Percentiles rank a stretch among this genome's conserved stretches.
phyloP scores from a whole-genome alignment of 441 rosid species.

The Erysimum cheiri region DNA sequence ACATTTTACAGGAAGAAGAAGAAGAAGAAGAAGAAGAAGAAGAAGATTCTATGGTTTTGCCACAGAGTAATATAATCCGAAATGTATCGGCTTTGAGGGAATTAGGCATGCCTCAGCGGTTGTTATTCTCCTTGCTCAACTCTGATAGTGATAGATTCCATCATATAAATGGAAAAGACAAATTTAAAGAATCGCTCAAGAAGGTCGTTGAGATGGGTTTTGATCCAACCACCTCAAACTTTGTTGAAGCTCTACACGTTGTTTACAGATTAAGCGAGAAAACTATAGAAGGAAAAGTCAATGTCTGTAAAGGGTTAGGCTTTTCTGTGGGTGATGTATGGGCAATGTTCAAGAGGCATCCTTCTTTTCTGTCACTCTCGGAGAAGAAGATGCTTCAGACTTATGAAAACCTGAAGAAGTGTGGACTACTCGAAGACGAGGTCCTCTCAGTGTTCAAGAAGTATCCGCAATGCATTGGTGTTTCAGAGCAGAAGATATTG shows the following conservation, averaged over 20 bases:
- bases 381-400: constrained; percentile 38
- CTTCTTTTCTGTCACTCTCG: neutral
- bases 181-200: constrained; percentile 1
- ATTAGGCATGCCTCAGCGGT: constrained; percentile 30
- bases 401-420: constrained; percentile 14
- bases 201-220: constrained; percentile 35
- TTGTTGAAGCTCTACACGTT: neutral
- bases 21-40: no score
- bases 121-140: constrained; percentile 14
- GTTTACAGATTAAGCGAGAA: neutral
- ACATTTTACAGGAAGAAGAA: neutral
- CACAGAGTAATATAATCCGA: constrained; percentile 16
- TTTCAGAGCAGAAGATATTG: constrained; percentile 41
- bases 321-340: constrained; percentile 27
- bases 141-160: neutral
- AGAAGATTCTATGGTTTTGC: no score
- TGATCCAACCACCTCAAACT: constrained; percentile 14
- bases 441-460: constrained; percentile 37
- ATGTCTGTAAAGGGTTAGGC: constrained; percentile 29
- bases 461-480: constrained; percentile 38
- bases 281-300: constrained; percentile 5
- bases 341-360: constrained; percentile 25
- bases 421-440: constrained; percentile 27
- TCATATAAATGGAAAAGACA: neutral
- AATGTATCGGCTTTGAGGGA: constrained; percentile 34